Base-by-base conservation (phyloP, 805 yeast genomes). In the Yamadazyma insecticola region DNA sequence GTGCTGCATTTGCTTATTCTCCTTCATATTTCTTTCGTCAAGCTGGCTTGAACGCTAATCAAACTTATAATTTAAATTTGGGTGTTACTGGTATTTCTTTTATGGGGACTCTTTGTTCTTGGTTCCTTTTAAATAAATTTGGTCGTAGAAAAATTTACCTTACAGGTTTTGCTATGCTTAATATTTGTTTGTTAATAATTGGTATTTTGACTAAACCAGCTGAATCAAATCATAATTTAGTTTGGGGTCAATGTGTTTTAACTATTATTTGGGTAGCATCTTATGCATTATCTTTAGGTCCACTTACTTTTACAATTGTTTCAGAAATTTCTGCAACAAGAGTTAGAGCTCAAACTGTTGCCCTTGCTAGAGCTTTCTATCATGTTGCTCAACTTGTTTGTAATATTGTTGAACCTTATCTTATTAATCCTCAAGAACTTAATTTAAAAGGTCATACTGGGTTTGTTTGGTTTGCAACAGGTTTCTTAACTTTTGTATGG, bases 1-100 rank as follows among this genome's bases (percentile, higher is more conserved):
- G 76, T 31, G 55, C 73, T 5, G 51, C 68, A 1, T 60, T 67
- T 46, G 57, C 63, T 47, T 67, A 66, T 21, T 70, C 63, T 44
- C 55, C 75, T 21, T 64, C 77, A 15, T 69, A 71, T 44, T 72
- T 73, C 50, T 70, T 62, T 42, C 49, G 47, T 31, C 70, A 67
- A 40, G 74, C 74, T 22, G 77, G 78, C 24, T 53, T 66, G 42
- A 44, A 56, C n/a, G 44, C 53, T 2, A 35, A 55, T 14, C 58
- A 44, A 36, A 55, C 77, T 1, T 72, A 69, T 51, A 62, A 64
- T 19, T 60, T 72, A 33, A 51, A 70, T 22, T 56, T 72, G 32
- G 57, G 66, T 23, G 66, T 60, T 35, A 67, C 66, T 38, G 55
- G 50, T 16, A 45, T 70, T 29, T 75, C 72, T 23, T 44, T 68